Conservation (phyloP, 257 asterid species). For the Penstemon davidsonii region DNA sequence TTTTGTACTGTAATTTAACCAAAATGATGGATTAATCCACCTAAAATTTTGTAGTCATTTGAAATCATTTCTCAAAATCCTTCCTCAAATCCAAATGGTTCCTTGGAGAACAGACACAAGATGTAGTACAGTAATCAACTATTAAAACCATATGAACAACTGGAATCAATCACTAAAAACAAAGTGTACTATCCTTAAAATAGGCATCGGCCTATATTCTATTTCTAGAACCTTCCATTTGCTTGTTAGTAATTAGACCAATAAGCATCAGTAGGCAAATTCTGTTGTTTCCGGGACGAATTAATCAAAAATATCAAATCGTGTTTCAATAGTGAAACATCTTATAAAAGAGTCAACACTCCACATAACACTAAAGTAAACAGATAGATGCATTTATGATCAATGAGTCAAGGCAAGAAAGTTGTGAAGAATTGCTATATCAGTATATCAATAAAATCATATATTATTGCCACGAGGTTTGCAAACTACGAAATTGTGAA, state of each 20-base stretch:
- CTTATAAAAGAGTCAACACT: background rate
- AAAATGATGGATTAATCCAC: too few relatives aligned
- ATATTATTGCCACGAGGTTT: too few relatives aligned
- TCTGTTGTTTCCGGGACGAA: background rate
- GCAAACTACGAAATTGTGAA: constrained; percentile 7
- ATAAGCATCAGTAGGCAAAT: background rate
- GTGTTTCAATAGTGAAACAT: background rate
- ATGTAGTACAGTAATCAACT: background rate
- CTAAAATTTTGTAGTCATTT: background rate
- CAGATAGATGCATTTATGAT: background rate
- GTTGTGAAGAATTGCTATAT: too few relatives aligned
- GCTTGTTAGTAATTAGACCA: constrained; percentile 3
- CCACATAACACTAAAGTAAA: background rate
- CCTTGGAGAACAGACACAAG: background rate
- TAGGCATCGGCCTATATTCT: background rate
- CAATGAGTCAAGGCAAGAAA: too few relatives aligned
- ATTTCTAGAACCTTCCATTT: background rate
- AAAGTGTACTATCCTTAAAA: background rate
- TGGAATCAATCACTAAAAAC: constrained; percentile 2
- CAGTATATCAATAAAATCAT: too few relatives aligned
- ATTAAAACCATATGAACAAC: background rate
- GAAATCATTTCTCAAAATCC: too few relatives aligned
- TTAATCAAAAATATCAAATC: background rate
- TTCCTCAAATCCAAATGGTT: constrained; percentile 11
- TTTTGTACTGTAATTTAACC: too few relatives aligned